Evolutionary conservation across 2,329 filamentous ascomycete genomes (phyloP), one percentile per base, ranked within the genome.

Genomic region (Sphaerulina vaccinii): DNA sequence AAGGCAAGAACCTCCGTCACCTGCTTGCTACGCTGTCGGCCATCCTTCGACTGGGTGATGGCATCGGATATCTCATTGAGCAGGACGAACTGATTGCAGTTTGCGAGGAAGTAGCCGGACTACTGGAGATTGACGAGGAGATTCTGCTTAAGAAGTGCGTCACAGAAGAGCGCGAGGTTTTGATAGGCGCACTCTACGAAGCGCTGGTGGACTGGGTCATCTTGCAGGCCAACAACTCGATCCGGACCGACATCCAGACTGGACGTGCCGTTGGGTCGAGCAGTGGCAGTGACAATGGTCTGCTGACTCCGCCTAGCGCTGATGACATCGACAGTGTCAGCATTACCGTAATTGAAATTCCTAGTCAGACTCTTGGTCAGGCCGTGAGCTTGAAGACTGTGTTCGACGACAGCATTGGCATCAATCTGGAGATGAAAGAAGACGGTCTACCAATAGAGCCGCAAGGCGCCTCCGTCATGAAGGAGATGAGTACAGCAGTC

Each of bases 351-450:
- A 75, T 99, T 5, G 93, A 97, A 60, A 79, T 97, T 7, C 90
- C 93, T 0, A 82, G 85, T 57, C 84, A 88, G 23, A 79, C 81
- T 1, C 77, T 99, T 0, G 90, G 88, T 52, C 96, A 93, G 71
- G 93, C 92, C 0, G 73, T 95, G n/a, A 84, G 88, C 10, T 83
- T 99, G 74, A 87, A 90, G 33, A 89, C 88, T 11, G 83, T 97
- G 29, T 99, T 99, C 63, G 92, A 99, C 61, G 93, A 97, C 63
- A 82, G 78, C n/a, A 77, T 86, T 16, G 93, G 93, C 45, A 96
- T 99, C 73, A 97, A 97, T 62, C 81, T 87, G 0, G 93, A 99
- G 74, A 97, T 99, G 91, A 95, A 92, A 65, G 86, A 92, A 56
- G 93, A 99, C 61, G 93, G 93, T 8, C 81, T 99, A 1, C 81